Percentiles rank a stretch among this genome's conserved stretches.
These are phyloP conservation scores for Phtheirospermum japonicum DNA, from an alignment of 257 asterid genomes.

Conservation along the genomic window DNA sequence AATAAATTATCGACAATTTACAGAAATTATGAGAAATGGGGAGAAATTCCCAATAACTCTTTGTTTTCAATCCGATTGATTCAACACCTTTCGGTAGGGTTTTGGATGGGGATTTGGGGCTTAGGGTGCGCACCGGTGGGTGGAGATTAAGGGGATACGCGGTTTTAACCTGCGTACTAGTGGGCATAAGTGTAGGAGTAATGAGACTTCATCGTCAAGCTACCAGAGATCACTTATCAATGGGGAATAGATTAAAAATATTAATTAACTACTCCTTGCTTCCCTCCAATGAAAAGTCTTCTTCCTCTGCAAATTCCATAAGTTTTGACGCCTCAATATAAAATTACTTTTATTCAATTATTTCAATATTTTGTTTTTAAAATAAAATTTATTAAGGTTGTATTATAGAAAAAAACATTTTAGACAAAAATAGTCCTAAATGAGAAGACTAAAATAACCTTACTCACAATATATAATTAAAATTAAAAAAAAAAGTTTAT, in stretches of 20 bases:
- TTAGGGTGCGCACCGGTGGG: slow-evolving; percentile 28
- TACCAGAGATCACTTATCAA: slow-evolving; percentile 22
- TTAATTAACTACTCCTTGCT: slow-evolving; percentile 24
- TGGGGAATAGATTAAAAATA: slow-evolving; percentile 22
- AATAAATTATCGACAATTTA: slow-evolving; percentile 6
- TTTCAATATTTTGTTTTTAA: no score
- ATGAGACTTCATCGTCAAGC: slow-evolving; percentile 45
- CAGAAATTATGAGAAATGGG: not conserved
- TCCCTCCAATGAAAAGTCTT: slow-evolving; percentile 28
- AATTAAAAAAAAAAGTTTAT: no score
- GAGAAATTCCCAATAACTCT: not conserved
- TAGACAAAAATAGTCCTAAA: no score
- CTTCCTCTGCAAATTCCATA: not conserved
- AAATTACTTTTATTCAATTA: no score
- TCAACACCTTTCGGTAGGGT: slow-evolving; percentile 21
- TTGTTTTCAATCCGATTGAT: slow-evolving; percentile 10
- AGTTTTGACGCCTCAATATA: not conserved
- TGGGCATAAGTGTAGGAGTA: slow-evolving; percentile 29
- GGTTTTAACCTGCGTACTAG: slow-evolving; percentile 16
- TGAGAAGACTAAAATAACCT: no score
- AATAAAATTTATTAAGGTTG: no score
- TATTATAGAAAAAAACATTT: no score
- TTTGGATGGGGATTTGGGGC: slow-evolving; percentile 23
- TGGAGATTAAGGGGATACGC: slow-evolving; percentile 19
- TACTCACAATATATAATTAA: no score